A percentile compares a stretch with the other conserved stretches of the same genome.
Evolutionary conservation across 2,329 filamentous ascomycete genomes (phyloP).

Genomic region (Epichloe typhina): DNA sequence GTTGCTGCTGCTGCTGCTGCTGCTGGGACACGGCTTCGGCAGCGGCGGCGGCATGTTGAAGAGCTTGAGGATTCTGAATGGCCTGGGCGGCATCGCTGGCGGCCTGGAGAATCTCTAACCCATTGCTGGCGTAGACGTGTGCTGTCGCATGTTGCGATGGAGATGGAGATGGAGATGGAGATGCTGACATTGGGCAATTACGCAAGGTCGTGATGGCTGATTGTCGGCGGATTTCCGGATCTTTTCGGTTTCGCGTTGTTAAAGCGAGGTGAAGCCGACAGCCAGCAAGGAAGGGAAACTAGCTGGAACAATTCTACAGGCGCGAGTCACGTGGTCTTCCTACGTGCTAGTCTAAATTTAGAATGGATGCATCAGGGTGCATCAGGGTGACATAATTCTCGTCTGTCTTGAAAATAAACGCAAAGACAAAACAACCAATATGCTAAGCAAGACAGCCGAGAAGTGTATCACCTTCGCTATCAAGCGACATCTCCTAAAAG

Average conservation of each 20-base stretch:
- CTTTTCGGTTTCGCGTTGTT: constrained; percentile 16
- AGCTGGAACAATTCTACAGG: neutral
- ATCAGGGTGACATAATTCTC: too few species aligned
- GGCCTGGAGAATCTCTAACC: constrained; percentile 31
- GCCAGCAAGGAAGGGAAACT: neutral
- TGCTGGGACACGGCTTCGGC: constrained; percentile 20
- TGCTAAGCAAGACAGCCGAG: too few species aligned
- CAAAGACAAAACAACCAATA: neutral
- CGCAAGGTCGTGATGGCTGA: constrained; percentile 24
- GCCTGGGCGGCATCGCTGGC: constrained; percentile 31
- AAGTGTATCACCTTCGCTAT: neutral
- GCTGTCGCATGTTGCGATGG: constrained; percentile 16
- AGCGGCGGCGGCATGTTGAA: constrained; percentile 26
- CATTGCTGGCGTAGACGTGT: constrained; percentile 32
- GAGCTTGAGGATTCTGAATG: constrained; percentile 23
- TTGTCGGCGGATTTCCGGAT: constrained; percentile 31
- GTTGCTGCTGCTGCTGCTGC: neutral
- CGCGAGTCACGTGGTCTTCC: neutral
- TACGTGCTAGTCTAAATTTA: too few species aligned
- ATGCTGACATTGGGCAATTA: constrained; percentile 12
- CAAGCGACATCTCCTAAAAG: too few species aligned
- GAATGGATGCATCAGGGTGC: too few species aligned
- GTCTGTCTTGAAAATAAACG: neutral
- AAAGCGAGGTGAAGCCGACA: constrained; percentile 28
- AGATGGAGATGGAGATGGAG: constrained; percentile 13